These are phyloP conservation scores for Aaosphaeria arxii DNA, from an alignment of 2,329 filamentous ascomycete species.

Conservation along the genomic window DNA sequence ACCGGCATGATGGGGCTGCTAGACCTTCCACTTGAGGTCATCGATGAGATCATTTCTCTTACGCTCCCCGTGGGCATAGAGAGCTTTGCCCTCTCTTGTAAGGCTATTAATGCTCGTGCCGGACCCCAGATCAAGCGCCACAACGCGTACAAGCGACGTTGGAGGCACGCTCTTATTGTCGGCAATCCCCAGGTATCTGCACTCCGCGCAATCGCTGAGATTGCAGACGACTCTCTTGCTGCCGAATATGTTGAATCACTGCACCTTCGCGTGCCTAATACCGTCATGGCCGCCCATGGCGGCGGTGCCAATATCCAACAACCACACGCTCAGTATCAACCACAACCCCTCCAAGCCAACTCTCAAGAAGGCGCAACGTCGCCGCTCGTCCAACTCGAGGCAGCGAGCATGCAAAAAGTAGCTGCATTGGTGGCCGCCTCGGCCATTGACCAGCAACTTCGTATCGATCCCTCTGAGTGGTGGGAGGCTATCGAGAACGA, in stretches of 20 bases:
- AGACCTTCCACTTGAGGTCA: conserved; percentile 29
- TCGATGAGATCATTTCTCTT: conserved; percentile 27
- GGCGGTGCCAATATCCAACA: not conserved
- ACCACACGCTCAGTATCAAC: not conserved
- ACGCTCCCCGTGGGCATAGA: conserved; percentile 25
- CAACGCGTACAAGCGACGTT: conserved; percentile 22
- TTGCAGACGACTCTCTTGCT: conserved; percentile 22
- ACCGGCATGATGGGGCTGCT: conserved; percentile 22
- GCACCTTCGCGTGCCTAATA: conserved; percentile 17
- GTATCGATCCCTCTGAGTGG: conserved; percentile 19
- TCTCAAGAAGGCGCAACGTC: conserved; percentile 7
- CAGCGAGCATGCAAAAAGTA: conserved; percentile 12
- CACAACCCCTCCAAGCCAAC: not conserved
- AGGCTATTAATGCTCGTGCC: conserved; percentile 23
- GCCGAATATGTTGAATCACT: conserved; percentile 28
- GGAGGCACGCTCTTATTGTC: conserved; percentile 12
- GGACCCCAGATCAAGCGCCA: conserved; percentile 23
- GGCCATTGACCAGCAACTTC: conserved; percentile 5
- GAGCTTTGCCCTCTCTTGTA: conserved; percentile 27
- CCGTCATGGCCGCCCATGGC: not conserved
- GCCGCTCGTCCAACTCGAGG: no score
- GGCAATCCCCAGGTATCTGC: conserved; percentile 14
- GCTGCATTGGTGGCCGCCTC: conserved; percentile 13
- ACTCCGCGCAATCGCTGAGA: conserved; percentile 21
- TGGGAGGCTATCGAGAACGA: conserved; percentile 22